Evolutionary conservation across 1,139 yeast genomes (phyloP).

Genomic region (Scheffersomyces parashehatae): DNA sequence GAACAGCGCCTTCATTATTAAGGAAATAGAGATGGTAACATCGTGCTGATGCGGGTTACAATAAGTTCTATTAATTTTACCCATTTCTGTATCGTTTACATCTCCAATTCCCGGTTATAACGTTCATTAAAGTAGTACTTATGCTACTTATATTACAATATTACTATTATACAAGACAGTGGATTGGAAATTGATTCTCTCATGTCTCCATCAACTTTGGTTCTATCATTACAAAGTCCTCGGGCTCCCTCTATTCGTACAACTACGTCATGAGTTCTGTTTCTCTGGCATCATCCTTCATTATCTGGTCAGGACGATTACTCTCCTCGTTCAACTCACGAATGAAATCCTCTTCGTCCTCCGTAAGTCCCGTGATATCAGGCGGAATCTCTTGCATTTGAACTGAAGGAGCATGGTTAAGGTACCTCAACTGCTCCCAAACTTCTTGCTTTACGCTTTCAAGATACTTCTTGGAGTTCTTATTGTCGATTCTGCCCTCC

Average conservation of each 20-base stretch:
- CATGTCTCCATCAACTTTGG: too few relatives aligned
- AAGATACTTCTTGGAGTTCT: conserved; percentile 78
- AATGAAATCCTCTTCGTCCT: conserved; percentile 58
- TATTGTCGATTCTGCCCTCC: conserved; percentile 86
- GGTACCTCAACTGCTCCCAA: conserved; percentile 76
- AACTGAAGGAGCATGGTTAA: conserved; percentile 93
- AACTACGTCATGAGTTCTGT: conserved; percentile 17
- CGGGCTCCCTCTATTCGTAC: background rate
- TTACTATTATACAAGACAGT: conserved; percentile 1
- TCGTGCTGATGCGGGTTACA: too few relatives aligned
- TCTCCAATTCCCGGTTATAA: conserved; percentile 1
- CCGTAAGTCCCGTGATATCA: conserved; percentile 66
- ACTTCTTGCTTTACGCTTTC: conserved; percentile 78
- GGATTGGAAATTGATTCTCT: background rate
- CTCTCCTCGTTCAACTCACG: conserved; percentile 54
- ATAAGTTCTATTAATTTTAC: too few relatives aligned
- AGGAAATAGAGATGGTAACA: too few relatives aligned
- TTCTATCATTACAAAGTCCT: too few relatives aligned
- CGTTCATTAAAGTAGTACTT: too few relatives aligned
- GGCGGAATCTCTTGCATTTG: conserved; percentile 91
- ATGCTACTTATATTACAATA: too few relatives aligned
- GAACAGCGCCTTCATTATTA: too few relatives aligned
- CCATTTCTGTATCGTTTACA: too few relatives aligned
- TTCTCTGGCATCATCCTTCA: conserved; percentile 31
- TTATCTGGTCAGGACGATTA: conserved; percentile 3